Evolutionary conservation across 2,329 filamentous ascomycete species (phyloP), one percentile per base, ranked within the genome.

Genomic region (Hysterium pulicare): DNA sequence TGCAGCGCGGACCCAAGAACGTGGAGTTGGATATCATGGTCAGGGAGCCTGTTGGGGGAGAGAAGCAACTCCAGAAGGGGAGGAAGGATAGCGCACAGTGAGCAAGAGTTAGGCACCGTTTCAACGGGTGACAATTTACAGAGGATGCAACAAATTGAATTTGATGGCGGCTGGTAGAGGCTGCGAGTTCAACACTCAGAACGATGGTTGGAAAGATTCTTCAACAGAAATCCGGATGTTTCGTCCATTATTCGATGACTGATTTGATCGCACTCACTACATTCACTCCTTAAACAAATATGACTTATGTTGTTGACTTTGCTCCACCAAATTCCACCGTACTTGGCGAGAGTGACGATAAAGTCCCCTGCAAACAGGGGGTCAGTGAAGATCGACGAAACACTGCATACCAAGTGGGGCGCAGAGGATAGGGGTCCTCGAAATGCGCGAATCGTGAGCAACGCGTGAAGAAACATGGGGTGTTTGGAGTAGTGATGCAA

Each of bases 11-110:
- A 8, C 71, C 75, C 46, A 54, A 53, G 48, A 78, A 83, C 21
- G 76, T 90, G 38, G 73, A 73, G 44, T 71, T 91, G 64, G 84
- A 86, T 59, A 85, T 90, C 68, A 94, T 94, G 87, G 83, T 91
- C 40, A 76, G 87, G 46, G 84, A 90, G 72, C 85, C 86, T 6
- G 38, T 4, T n/a, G 24, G 28, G 23, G 35, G 16, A 32, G 38
- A 32, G 33, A 33, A 42, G 16, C 16, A 20, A 43, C 37, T n/a
- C 44, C 38, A 7, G 13, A 41, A 38, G 17, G 23, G 33, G 20
- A 23, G 38, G 38, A 23, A 23, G 24, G 24, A 28, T 28, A 28
- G 24, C 13, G 24, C 24, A 13, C 24, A 28, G 24, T 31, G 40
- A 28, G 33, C 23, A 8, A 34, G 41, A n/a, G 41, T 19, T 28